Conservation (phyloP, 441 rosid species). For the Pelargonium hybrid region DNA sequence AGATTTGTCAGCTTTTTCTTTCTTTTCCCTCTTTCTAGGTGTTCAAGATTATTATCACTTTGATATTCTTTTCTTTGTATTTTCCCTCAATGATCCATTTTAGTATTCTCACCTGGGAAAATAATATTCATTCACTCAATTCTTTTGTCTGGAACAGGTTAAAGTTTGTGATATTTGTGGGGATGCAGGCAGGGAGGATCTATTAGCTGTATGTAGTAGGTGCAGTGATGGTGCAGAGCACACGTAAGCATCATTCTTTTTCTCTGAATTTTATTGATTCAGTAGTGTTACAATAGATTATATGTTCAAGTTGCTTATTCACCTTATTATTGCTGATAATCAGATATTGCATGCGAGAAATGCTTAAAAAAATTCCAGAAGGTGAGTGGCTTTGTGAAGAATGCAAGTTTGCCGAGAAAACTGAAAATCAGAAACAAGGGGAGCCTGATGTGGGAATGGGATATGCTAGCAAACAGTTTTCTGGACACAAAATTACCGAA, state of each 20-base stretch:
- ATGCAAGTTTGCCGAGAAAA: conserved; percentile 66
- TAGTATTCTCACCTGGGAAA: not conserved
- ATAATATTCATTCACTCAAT: not conserved
- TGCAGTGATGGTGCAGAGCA: conserved; percentile 99
- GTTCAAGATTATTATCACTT: not conserved
- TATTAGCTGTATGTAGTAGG: conserved; percentile 81
- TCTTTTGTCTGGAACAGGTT: conserved; percentile 49
- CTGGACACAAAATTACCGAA: not conserved
- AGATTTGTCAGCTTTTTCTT: too few species aligned
- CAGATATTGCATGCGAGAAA: conserved; percentile 97
- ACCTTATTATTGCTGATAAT: conserved; percentile 18
- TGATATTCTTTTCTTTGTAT: not conserved
- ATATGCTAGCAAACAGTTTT: conserved; percentile 12
- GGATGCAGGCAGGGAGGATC: conserved; percentile 96
- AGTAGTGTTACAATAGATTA: too few species aligned
- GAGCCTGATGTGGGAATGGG: conserved; percentile 22
- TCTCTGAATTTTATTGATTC: too few species aligned
- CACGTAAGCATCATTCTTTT: conserved; percentile 50
- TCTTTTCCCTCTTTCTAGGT: too few species aligned
- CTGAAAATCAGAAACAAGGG: conserved; percentile 65
- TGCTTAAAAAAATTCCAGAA: conserved; percentile 72
- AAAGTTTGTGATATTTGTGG: conserved; percentile 99
- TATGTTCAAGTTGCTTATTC: not conserved
- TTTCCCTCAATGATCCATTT: not conserved
- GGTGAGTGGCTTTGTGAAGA: conserved; percentile 98